Evolutionary conservation across 148 eudicot genomes (phyloP), one percentile per base, ranked within the genome.

Genomic region (Rhododendron kiyosumense): DNA sequence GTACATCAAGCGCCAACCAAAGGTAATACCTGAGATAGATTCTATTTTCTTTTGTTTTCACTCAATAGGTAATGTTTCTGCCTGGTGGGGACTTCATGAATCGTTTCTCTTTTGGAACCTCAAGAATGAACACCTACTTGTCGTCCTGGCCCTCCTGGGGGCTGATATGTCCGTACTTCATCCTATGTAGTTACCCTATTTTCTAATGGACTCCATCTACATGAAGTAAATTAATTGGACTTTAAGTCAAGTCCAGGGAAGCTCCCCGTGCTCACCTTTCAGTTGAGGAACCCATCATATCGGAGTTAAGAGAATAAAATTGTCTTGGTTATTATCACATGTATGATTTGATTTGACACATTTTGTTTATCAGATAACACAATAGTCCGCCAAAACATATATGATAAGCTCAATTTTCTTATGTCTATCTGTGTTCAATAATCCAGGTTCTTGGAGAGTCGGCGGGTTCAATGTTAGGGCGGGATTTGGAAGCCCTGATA

Each of bases 391-490:
- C 73, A 17, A 41, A 20, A 2, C 51, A n/a, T 78, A 12, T 49
- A 22, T 83, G 79, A 15, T 82, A 59, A 46, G 9, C 43, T 32
- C 57, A 24, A 3, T 81, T 81, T 30, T 57, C 52, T 41, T 82
- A 7, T 81, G 48, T 36, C 26, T 45, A 17, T 30, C 15, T 46
- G 5, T 74, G 10, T 41, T 12, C 32, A 7, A 87, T 63, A 45
- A 41, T 43, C 73, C 90, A 96, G 99, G 98, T 96, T 88, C 87
- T 96, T 84, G 94, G 98, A 65, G 99, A 95, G 89, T 89, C 99
- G 34, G 94, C 96, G 84, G 98, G 98, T 67, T 94, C 97, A n/a
- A 95, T 96, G 98, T 88, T 96, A 84, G 99, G 99, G 48, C 92
- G 98, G 86, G 98, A 94, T 87, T 86, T 96, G 85, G 99, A 96